phyloP scores from a whole-genome alignment of 805 yeast genomes.

The Danielozyma ontarioensis region DNA sequence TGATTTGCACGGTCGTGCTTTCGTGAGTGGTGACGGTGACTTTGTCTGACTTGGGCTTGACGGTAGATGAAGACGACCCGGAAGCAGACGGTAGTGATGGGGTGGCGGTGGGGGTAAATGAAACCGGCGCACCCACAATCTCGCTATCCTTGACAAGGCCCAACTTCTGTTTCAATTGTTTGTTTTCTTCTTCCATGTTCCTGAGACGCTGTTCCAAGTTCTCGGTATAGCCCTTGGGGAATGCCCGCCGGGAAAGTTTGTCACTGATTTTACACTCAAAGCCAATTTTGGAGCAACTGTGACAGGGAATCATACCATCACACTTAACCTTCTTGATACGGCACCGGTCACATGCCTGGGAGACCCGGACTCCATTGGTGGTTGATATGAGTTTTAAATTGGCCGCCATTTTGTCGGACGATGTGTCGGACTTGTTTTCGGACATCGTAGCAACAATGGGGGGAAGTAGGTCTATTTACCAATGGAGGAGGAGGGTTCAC shows the following conservation, averaged over 20 bases:
- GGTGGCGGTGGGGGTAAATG: too few relatives aligned
- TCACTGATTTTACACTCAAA: slow-evolving; percentile 70
- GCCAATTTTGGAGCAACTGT: slow-evolving; percentile 60
- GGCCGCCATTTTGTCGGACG: not conserved
- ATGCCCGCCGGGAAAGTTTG: slow-evolving; percentile 68
- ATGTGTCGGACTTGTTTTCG: too few relatives aligned
- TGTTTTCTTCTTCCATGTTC: slow-evolving; percentile 53
- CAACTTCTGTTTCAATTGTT: slow-evolving; percentile 31
- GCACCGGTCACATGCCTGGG: slow-evolving; percentile 82
- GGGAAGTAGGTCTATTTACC: too few relatives aligned
- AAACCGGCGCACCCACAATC: not conserved
- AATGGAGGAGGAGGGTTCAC: too few relatives aligned
- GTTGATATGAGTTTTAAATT: not conserved
- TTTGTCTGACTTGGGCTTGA: not conserved
- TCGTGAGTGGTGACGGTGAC: slow-evolving; percentile 1
- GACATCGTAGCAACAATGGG: too few relatives aligned
- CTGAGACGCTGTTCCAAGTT: slow-evolving; percentile 60
- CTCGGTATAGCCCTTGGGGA: slow-evolving; percentile 79
- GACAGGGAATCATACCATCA: slow-evolving; percentile 68
- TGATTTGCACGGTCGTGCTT: slow-evolving; percentile 20
- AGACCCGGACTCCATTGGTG: slow-evolving; percentile 33
- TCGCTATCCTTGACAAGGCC: slow-evolving; percentile 11
- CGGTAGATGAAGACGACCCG: too few relatives aligned
- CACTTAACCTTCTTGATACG: slow-evolving; percentile 73
- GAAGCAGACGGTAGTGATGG: too few relatives aligned